These are phyloP conservation scores for Pseudocercospora fuligena DNA, from an alignment of 2,329 filamentous ascomycete genomes.

Conservation along the genomic window DNA sequence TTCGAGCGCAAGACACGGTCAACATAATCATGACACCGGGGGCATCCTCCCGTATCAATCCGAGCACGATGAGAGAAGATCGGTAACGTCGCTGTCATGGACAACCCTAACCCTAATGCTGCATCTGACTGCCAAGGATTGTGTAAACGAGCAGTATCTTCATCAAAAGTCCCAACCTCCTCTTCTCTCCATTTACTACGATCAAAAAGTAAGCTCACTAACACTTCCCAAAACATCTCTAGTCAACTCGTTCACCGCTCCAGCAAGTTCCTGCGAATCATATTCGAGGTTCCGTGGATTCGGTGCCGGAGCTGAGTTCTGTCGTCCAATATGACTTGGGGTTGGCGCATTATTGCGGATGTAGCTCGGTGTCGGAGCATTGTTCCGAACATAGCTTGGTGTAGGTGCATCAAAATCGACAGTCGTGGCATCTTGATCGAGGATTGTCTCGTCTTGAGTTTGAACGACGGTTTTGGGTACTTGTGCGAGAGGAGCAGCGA, in stretches of 20 bases:
- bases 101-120: too few species aligned
- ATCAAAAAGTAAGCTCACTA: slow-evolving; percentile 5
- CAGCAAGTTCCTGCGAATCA: slow-evolving; percentile 16
- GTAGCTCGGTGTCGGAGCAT: slow-evolving; percentile 7
- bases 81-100: too few species aligned
- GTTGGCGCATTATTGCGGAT: slow-evolving; percentile 7
- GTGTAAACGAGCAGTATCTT: background rate
- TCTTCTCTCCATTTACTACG: background rate
- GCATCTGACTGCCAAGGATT: background rate
- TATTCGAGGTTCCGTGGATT: slow-evolving; percentile 1
- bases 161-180: background rate
- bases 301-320: slow-evolving; percentile 7
- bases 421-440: background rate
- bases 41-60: too few species aligned
- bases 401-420: slow-evolving; percentile 12
- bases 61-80: too few species aligned
- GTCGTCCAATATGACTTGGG: slow-evolving; percentile 9
- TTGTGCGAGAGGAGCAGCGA: slow-evolving; percentile 4
- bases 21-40: too few species aligned
- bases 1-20: too few species aligned
- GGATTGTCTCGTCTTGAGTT: background rate
- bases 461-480: background rate
- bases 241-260: slow-evolving; percentile 15
- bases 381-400: background rate
- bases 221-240: slow-evolving; percentile 18